phyloP scores from a whole-genome alignment of 1,139 yeast species.

The Suhomyces chickasaworum region DNA sequence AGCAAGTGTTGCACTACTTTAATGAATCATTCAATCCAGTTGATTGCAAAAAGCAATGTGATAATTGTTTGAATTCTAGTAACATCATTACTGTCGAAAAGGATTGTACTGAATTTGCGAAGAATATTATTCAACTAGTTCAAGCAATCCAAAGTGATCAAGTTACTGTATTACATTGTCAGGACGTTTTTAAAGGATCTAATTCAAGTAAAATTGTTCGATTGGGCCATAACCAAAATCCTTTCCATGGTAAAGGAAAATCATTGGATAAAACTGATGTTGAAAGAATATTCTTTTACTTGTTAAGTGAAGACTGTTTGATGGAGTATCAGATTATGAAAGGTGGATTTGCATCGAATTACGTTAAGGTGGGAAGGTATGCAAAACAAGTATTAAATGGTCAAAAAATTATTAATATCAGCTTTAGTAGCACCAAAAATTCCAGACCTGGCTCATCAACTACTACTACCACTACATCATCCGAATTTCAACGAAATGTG shows the following conservation, averaged over 20 bases:
- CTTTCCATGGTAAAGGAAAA: conserved; percentile 72
- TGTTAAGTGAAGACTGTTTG: conserved; percentile 68
- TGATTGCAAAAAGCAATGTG: conserved; percentile 75
- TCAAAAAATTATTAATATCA: conserved; percentile 42
- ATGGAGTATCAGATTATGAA: conserved; percentile 73
- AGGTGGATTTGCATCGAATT: conserved; percentile 81
- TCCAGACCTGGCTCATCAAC: neutral
- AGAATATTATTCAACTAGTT: conserved; percentile 60
- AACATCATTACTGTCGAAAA: conserved; percentile 51
- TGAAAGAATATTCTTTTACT: conserved; percentile 79
- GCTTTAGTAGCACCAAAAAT: conserved; percentile 24
- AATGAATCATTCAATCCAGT: conserved; percentile 75
- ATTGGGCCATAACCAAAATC: conserved; percentile 61
- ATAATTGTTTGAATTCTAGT: conserved; percentile 63
- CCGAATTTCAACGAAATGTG: neutral
- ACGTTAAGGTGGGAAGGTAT: conserved; percentile 60
- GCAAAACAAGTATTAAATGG: conserved; percentile 52
- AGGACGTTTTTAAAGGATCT: conserved; percentile 82
- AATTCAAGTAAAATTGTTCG: conserved; percentile 59
- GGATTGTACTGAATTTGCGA: conserved; percentile 73
- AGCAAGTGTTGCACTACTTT: conserved; percentile 86
- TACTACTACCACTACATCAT: neutral
- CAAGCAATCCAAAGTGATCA: conserved; percentile 54
- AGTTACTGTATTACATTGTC: conserved; percentile 79
- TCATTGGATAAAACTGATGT: conserved; percentile 63